Evolutionary conservation across 1,139 yeast species (phyloP).

Genomic region (Candida glucosophila): DNA sequence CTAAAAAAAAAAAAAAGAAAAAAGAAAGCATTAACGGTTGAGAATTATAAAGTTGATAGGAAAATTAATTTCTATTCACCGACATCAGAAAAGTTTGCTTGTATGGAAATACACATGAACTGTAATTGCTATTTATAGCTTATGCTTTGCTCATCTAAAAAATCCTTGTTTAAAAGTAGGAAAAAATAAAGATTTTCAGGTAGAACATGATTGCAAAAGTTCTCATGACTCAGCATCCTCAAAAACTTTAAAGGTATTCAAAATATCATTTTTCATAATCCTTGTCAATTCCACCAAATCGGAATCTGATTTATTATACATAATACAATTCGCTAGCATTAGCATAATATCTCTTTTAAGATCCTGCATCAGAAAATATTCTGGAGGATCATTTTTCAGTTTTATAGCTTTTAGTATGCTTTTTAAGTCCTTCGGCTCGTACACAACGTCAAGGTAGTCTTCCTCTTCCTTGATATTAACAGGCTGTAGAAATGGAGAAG

Average conservation of each 20-base stretch:
- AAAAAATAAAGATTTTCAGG: slow-evolving; percentile 1
- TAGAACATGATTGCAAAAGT: slow-evolving; percentile 8
- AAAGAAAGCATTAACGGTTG: too few species aligned
- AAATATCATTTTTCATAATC: slow-evolving; percentile 58
- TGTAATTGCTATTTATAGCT: too few species aligned
- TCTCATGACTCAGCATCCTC: slow-evolving; percentile 36
- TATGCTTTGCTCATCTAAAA: too few species aligned
- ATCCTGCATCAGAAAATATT: slow-evolving; percentile 48
- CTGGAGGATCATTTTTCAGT: slow-evolving; percentile 27
- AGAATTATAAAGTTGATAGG: too few species aligned
- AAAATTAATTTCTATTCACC: too few species aligned
- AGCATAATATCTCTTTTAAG: slow-evolving; percentile 62
- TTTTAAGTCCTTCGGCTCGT: slow-evolving; percentile 62
- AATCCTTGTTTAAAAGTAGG: slow-evolving; percentile 1
- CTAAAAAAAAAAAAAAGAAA: too few species aligned
- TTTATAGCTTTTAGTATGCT: slow-evolving; percentile 51
- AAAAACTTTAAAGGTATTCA: slow-evolving; percentile 42
- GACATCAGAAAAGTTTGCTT: too few species aligned
- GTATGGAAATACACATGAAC: too few species aligned
- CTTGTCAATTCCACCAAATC: slow-evolving; percentile 56
- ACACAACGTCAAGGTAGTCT: slow-evolving; percentile 52
- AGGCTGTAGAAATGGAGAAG: slow-evolving; percentile 67
- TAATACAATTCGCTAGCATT: slow-evolving; percentile 78
- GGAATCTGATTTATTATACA: slow-evolving; percentile 65
- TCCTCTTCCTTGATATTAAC: slow-evolving; percentile 65